Conservation (phyloP, 2,329 filamentous ascomycete species). For the Neopestalotiopsis sp. region DNA sequence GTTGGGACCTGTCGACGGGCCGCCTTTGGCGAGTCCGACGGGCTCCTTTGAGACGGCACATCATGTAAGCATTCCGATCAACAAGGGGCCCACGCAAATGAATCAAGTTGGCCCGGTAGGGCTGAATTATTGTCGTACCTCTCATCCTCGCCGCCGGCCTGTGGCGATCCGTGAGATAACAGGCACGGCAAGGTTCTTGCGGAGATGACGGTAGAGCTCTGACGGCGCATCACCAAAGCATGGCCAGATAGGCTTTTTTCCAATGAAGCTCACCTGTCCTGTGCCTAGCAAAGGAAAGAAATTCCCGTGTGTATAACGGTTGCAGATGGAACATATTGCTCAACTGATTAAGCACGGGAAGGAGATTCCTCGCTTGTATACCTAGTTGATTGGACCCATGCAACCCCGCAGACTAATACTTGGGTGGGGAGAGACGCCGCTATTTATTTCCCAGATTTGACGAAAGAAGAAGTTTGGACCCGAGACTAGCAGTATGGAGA, state of each 20-base stretch:
- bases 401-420: not conserved
- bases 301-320: not conserved
- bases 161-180: constrained; percentile 50
- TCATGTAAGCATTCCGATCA: not conserved
- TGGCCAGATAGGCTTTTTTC: not conserved
- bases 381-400: not conserved
- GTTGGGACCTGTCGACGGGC: not conserved
- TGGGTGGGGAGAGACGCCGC: not conserved
- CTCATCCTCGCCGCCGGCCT: constrained; percentile 22
- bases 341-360: not conserved
- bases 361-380: constrained; percentile 1
- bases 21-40: not conserved
- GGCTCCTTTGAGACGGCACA: not conserved
- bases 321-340: not conserved
- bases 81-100: not conserved
- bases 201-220: not conserved
- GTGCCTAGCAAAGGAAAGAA: not conserved
- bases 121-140: not conserved
- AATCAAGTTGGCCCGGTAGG: not conserved
- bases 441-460: not conserved
- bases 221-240: constrained; percentile 2
- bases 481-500: not conserved
- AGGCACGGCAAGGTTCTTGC: constrained; percentile 46
- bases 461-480: not conserved
- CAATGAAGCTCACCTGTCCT: not conserved